phyloP scores from a whole-genome alignment of 225 moss, liverwort and hornwort genomes.

The Pleurozium schreberi region DNA sequence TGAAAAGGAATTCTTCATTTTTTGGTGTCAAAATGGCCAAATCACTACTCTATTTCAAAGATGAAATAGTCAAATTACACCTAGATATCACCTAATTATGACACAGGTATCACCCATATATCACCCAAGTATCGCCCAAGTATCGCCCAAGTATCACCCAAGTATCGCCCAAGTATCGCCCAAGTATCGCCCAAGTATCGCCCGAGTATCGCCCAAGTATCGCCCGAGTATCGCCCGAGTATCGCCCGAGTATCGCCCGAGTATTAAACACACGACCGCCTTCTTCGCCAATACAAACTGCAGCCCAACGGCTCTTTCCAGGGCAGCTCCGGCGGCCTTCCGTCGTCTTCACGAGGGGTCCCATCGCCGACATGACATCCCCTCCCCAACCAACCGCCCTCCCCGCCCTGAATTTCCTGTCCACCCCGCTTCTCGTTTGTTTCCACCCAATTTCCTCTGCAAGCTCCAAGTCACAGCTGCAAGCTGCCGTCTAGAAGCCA shows the following conservation, averaged over 20 bases:
- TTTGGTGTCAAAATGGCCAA: background rate
- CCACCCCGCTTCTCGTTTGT: background rate
- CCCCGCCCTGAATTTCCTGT: background rate
- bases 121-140: too few species aligned
- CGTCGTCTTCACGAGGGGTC: background rate
- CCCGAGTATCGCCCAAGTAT: too few species aligned
- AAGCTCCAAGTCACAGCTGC: background rate
- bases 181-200: too few species aligned
- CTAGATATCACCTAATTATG: background rate
- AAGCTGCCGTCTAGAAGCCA: background rate
- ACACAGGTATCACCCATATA: background rate
- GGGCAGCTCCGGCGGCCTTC: background rate
- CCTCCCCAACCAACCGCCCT: background rate
- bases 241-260: too few species aligned
- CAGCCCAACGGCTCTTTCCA: constrained; percentile 7
- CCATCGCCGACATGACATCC: background rate
- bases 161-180: too few species aligned
- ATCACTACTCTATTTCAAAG: background rate
- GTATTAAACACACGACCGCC: too few species aligned
- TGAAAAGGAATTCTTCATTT: background rate
- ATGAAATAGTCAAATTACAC: background rate
- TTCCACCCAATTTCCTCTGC: background rate
- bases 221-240: too few species aligned
- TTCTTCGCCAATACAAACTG: too few species aligned
- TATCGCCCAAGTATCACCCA: too few species aligned